Evolutionary conservation across 257 asterid genomes (phyloP), one percentile per base, ranked within the genome.

Genomic region (Coffea eugenioides): DNA sequence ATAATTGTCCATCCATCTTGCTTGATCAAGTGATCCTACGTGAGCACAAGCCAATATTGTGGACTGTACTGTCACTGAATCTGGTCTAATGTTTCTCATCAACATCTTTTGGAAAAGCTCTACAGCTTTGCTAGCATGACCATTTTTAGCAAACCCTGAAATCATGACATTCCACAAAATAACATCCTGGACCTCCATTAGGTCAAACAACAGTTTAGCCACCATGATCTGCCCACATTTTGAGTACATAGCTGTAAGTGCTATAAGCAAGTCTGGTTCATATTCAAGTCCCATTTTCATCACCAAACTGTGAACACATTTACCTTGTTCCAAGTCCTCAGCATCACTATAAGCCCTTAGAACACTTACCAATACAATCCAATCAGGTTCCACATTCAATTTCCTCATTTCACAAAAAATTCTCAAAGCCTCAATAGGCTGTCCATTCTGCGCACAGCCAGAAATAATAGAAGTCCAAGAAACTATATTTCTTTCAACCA

Each of bases 391-490:
- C 80, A 87, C 85, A 66, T 72, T 41, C 3, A 88, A 85, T 76
- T 49, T 74, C 80, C 90, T 88, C 93, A 90, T 90, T 39, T 88
- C 88, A 62, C 83, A 41, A 51, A 92, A 92, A 62, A 87, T 52
- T 79, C 76, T 83, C 86, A 90, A 80, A 56, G 95, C 93, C 82
- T 87, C 89, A 82, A 77, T 21, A 74, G 89, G 88, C 27, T 80
- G 84, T 79, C 83, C 88, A 68, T 69, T 83, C 80, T 90, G 94
- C 18, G 87, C 87, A 80, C 70, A 85, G 46, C 90, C 95, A 4
- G 97, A 92, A 61, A 92, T 87, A 84, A 92, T 84, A 56, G 84
- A 76, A 80, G 90, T 89, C 97, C 97, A 92, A 0, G 93, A 86
- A 76, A 92, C 87, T 27, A 89, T 85, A 85, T 80, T 79, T 84